Base-by-base conservation (phyloP, 2,329 filamentous ascomycete genomes). In the Didymella glomerata region DNA sequence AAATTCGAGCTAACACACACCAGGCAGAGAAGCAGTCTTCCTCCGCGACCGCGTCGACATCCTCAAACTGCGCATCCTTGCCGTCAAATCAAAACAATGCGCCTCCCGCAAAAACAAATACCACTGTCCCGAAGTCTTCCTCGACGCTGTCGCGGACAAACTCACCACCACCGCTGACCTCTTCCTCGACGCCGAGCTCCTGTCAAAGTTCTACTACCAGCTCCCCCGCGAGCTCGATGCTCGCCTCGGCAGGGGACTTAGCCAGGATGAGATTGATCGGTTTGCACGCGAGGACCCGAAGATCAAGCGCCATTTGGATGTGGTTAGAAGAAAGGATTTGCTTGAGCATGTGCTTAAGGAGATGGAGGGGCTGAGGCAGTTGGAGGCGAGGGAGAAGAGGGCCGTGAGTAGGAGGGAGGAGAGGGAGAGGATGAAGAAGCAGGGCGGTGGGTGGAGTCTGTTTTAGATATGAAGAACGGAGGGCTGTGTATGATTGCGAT, bases 81-180 rank as follows among this genome's bases (percentile, higher is more conserved):
- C 95, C 42, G 84, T 97, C 57, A 95, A 94, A 76, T 95, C 91
- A 16, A 92, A 94, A 76, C 93, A 97, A 79, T 99, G 95, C 79
- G 85, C 88, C 59, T 87, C 82, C 66, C 84, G 89, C 66, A 89
- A 90, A 72, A 97, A 97, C 82, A 97, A 97, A 81, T 97, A 98
- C 80, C 88, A 95, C 80, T 99, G 95, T 73, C 95, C 95, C 0
- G 95, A 99, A 76, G 87, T 99, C 16, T 99, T 99, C 82, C 87
- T 99, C n/a, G 93, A 99, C 71, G 93, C 96, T 3, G 95, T 97
- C 2, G 93, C 95, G 1, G 92, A 93, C 67, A 98, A 98, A 79
- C 86, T 99, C 48, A 96, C 94, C 3, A 90, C 92, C 1, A 99
- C 95, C 0, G 94, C 95, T 2, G 95, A 99, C 9, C 86, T 99